phyloP scores from a whole-genome alignment of 2,329 filamentous ascomycete species.

The Periglandula ipomoeae region DNA sequence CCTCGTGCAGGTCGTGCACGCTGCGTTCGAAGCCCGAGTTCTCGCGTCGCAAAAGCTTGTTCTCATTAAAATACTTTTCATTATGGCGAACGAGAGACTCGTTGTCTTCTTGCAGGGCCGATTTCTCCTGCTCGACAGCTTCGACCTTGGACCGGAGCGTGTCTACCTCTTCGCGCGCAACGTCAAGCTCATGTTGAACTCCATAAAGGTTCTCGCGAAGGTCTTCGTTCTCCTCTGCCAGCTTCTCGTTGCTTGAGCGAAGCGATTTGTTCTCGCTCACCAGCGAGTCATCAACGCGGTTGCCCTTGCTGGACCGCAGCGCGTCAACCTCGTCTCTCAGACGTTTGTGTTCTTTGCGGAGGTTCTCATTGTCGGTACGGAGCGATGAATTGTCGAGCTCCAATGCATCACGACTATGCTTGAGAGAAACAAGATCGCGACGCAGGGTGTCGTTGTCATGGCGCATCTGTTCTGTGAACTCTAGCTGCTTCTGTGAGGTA shows the following conservation, averaged over 20 bases:
- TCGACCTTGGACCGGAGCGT: conserved; percentile 28
- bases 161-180: conserved; percentile 31
- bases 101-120: conserved; percentile 39
- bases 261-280: conserved; percentile 36
- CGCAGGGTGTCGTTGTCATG: conserved; percentile 29
- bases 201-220: conserved; percentile 32
- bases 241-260: conserved; percentile 28
- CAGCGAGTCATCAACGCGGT: conserved; percentile 33
- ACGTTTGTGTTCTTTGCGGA: conserved; percentile 25
- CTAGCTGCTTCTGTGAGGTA: conserved; percentile 31
- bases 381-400: conserved; percentile 33
- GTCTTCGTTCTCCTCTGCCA: conserved; percentile 35
- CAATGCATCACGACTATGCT: conserved; percentile 27
- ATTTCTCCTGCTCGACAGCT: conserved; percentile 33
- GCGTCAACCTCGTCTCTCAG: conserved; percentile 31
- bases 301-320: conserved; percentile 29
- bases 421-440: conserved; percentile 31
- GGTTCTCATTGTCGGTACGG: conserved; percentile 29
- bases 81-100: conserved; percentile 44
- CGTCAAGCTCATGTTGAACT: conserved; percentile 32
- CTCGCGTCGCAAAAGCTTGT: conserved; percentile 38
- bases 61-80: conserved; percentile 45
- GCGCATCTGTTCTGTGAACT: conserved; percentile 30
- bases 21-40: conserved; percentile 39
- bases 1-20: conserved; percentile 34